Base-by-base conservation (phyloP, 225 moss, liverwort and hornwort species). In the Pseudisothecium myosuroides region DNA sequence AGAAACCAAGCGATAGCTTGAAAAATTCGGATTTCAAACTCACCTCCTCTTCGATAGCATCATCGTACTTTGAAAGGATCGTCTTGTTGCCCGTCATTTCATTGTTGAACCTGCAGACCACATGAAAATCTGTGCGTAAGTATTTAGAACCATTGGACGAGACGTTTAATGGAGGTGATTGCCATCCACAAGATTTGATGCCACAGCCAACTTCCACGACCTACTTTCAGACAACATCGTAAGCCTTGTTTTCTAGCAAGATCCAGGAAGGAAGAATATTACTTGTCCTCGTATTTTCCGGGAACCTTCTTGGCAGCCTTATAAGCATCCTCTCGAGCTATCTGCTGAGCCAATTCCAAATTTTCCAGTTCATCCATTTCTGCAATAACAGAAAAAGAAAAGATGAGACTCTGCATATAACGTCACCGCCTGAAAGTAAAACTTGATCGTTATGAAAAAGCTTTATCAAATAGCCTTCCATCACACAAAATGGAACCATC, bases 221-320 rank as follows among this genome's bases (percentile, higher is more conserved):
- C 83, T 78, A 90, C 63, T 85, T 79, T 59, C 63, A 52, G n/a
- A 88, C 79, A 75, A 83, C 55, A 71, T 50, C 78, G 37, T 9
- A 36, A 66, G 62, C 72, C 55, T 59, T 22, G 63, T 37, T 20
- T 71, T 76, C 23, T 65, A 68, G 71, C 39, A 81, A 43, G 58
- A 54, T 75, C 78, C 67, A 83, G 55, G 56, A 89, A 83, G 71
- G 58, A 49, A 61, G 68, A 83, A 37, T 60, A 90, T 82, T 96
- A 97, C 99, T 97, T 99, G 93, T 99, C 99, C 81, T 97, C 99
- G 73, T 99, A 97, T 86, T 93, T 93, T 80, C 97, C 97, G 73
- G 96, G 94, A 69, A 92, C 95, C 89, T 97, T 97, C 91, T 99
- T 97, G 83, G 99, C 99, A 91, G 97, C 96, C 91, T 95, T 96